Conservation (phyloP, 441 rosid genomes). For the Syzygium malaccense region DNA sequence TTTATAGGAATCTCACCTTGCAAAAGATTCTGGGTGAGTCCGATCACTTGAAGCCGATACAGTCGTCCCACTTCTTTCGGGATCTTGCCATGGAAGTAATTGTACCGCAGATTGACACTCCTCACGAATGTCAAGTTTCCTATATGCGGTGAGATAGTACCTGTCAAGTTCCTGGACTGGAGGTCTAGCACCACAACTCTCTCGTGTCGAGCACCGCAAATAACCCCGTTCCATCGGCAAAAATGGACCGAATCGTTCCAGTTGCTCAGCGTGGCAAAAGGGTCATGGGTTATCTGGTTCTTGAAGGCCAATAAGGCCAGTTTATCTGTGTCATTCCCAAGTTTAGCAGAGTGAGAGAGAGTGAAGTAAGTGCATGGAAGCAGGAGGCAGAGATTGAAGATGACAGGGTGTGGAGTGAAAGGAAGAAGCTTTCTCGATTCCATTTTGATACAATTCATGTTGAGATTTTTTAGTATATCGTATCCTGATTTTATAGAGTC, state of each 20-base stretch:
- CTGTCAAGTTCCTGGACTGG: background rate
- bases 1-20: background rate
- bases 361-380: background rate
- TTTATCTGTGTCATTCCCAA: background rate
- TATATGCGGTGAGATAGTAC: background rate
- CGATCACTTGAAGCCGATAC: constrained; percentile 19
- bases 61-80: constrained; percentile 30
- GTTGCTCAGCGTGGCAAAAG: background rate
- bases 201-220: background rate
- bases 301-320: background rate
- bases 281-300: background rate
- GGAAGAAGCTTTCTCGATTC: background rate
- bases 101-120: background rate
- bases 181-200: background rate
- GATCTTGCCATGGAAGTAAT: constrained; percentile 10
- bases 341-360: background rate
- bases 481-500: background rate
- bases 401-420: background rate
- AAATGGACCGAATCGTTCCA: background rate
- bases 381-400: background rate
- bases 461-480: background rate
- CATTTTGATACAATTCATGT: background rate
- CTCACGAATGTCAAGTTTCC: background rate
- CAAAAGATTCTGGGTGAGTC: constrained; percentile 22
- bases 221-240: background rate